Evolutionary conservation across 2,329 filamentous ascomycete genomes (phyloP), one percentile per base, ranked within the genome.

Genomic region (Xylariaceae sp.): DNA sequence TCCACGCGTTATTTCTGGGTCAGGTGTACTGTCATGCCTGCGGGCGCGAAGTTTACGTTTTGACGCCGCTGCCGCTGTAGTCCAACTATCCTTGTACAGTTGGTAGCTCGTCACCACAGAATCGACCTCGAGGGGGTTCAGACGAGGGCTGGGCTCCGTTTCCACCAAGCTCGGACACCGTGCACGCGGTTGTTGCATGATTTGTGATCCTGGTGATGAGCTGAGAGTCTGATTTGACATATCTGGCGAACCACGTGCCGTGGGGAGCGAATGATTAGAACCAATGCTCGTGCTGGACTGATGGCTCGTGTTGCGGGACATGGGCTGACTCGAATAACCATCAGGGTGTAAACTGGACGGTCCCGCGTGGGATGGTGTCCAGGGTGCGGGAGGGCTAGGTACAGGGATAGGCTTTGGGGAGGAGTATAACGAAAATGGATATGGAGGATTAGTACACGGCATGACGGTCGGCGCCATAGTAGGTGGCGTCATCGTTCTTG

Each of bases 301-400:
- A 8, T 73, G 70, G 48, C 79, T 79, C 0, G 74, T 66, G 60
- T 80, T 70, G 2, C 79, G 76, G 1, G 77, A 78, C 77, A 82
- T 80, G 4, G 80, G 79, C 61, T 80, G 76, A 6, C 78, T 80
- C 30, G 75, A 74, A 65, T 82, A 81, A 3, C 78, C 78, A 17
- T 72, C 67, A 0, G 69, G 68, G 1, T 65, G 63, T 39, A 67
- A 60, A 47, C 70, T 67, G 4, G 66, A 57, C 1, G 61, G 56
- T 9, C 67, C 45, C 0, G 64, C 62, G 65, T 68, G 62, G 65
- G 68, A 65, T 35, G 65, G 55, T n/a, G 69, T 60, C 64, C 60
- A 55, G 62, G 67, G 57, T 66, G 69, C 53, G 45, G 65, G 64
- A 6, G 55, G 62, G 17, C 45, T 55, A 4, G 64, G 65, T 23